Conservation (phyloP, 2,329 filamentous ascomycete genomes). For the Venturia oleaginea region DNA sequence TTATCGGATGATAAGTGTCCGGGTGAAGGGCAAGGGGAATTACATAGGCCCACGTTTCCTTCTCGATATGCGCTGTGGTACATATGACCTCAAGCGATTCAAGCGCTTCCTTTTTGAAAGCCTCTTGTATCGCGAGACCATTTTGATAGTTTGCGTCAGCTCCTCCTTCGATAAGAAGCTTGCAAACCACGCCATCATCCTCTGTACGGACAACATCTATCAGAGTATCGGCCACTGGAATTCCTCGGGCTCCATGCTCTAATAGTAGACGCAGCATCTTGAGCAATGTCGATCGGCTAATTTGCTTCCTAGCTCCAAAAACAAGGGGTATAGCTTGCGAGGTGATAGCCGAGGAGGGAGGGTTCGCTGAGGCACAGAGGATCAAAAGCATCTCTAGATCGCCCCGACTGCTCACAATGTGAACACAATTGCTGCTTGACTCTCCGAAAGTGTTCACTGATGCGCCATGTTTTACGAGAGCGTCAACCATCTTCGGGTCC, state of each 20-base stretch:
- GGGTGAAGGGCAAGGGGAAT: slow-evolving; percentile 4
- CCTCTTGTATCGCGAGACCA: slow-evolving; percentile 7
- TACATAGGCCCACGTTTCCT: background rate
- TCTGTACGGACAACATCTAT: background rate
- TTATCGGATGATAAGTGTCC: background rate
- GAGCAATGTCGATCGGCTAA: background rate
- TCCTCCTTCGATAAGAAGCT: background rate
- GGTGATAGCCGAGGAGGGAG: background rate
- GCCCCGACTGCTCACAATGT: background rate
- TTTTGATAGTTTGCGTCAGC: slow-evolving; percentile 7
- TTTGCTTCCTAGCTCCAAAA: slow-evolving; percentile 1
- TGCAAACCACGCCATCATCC: slow-evolving; percentile 1
- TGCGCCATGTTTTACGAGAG: background rate
- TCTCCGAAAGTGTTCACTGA: background rate
- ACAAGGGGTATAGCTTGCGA: background rate
- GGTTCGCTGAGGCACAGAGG: background rate
- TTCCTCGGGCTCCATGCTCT: background rate
- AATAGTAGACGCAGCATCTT: background rate
- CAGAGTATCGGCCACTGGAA: background rate
- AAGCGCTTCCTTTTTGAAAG: background rate
- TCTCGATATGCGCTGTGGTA: background rate
- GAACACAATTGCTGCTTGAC: slow-evolving; percentile 4
- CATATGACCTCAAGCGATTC: slow-evolving; percentile 1
- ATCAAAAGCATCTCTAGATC: background rate
- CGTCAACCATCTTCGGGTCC: background rate